Evolutionary conservation across 140 eudicot genomes (phyloP).

Genomic region (Anethum foeniculum): DNA sequence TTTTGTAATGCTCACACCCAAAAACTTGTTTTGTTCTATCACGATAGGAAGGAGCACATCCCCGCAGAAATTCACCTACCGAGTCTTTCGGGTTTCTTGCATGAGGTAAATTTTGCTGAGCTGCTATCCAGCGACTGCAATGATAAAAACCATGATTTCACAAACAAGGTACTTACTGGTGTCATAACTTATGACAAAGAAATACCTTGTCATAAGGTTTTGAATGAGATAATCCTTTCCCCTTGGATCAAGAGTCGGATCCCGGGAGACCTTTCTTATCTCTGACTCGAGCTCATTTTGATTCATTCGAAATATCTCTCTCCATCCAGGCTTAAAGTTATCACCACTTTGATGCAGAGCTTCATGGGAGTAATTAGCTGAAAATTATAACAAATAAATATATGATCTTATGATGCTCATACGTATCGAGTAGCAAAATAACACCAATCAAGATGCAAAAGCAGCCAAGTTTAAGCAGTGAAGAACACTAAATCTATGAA

Average conservation of each 20-base stretch:
- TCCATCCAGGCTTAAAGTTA: constrained; percentile 99
- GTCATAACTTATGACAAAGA: constrained; percentile 7
- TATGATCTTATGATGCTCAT: neutral
- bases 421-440: neutral
- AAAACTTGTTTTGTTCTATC: constrained; percentile 69
- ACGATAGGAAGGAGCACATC: constrained; percentile 86
- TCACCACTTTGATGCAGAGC: constrained; percentile 62
- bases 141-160: constrained; percentile 10
- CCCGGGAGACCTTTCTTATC: constrained; percentile 95
- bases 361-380: constrained; percentile 62
- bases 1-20: constrained; percentile 96
- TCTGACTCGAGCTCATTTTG: constrained; percentile 98
- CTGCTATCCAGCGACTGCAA: constrained; percentile 92
- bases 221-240: constrained; percentile 93
- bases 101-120: constrained; percentile 76
- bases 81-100: constrained; percentile 51
- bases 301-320: constrained; percentile 95
- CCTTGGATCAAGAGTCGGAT: constrained; percentile 98
- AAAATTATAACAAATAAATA: neutral
- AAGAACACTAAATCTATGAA: neutral
- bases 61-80: constrained; percentile 46
- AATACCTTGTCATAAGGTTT: constrained; percentile 93
- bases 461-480: neutral
- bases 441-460: neutral
- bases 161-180: neutral